Base-by-base conservation (phyloP, 1,284 basidiomycete species). In the Thecaphora thlaspeos region DNA sequence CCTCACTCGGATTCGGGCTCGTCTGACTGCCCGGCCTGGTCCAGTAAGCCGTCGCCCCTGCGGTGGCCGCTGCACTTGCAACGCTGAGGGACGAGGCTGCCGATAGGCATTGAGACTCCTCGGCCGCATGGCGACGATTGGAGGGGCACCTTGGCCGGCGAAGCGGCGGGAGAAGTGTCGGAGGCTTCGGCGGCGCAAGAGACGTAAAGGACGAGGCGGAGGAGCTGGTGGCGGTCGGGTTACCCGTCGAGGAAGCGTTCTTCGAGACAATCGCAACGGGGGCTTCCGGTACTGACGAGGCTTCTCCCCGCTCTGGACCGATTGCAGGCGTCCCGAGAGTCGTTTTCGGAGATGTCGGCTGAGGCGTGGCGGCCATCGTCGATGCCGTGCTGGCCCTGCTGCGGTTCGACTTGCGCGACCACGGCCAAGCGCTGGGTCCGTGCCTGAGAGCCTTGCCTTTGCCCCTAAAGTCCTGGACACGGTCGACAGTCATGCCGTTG, bases 141-240 rank as follows among this genome's bases (percentile, higher is more conserved):
- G 44, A 46, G 1, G 44, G 44, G 4, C 46, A 43, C n/a, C 50
- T 43, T 3, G 51, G 47, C 21, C 37, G 41, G 15, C 59, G 59
- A 0, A 50, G 59, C 9, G 59, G 59, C 21, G 59, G 54, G 4
- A 61, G 40, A 3, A 54, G 59, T 2, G 47, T 45, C 1, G 50
- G 59, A 9, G 44, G 43, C 2, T 39, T 23, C 14, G 55, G 46
- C 24, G 50, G 55, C 11, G 50, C 54, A 15, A 61, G 32, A 9
- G 53, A 61, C 1, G 53, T 44, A 36, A 56, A 61, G 8, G 54
- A 53, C 3, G 46, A 40, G 32, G 48, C 30, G 2, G 52, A 48
- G 15, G 49, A 48, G 43, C 42, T 61, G 30, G 30, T 42, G 1
- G 45, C 49, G 28, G 30, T 34, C 2, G 32, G 38, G 3, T 34